A percentile compares a stretch with the other conserved stretches of the same genome.
Conservation (phyloP, 139 green algal species). For the Penium margaritaceum region DNA sequence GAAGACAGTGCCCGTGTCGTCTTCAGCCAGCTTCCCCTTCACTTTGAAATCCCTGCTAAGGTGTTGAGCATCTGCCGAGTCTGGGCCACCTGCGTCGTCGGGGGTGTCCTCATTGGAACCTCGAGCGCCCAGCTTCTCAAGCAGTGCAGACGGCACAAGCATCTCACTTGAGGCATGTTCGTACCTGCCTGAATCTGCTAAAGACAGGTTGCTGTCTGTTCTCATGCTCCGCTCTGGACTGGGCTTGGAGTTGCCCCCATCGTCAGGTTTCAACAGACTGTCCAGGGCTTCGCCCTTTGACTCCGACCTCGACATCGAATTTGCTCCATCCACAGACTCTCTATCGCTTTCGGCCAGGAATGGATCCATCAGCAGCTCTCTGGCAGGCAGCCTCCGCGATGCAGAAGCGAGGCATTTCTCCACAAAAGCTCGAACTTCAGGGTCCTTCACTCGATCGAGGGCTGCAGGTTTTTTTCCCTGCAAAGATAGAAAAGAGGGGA, state of each 20-base stretch:
- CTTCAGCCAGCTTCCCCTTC: constrained; percentile 32
- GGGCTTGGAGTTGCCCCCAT: too few relatives aligned
- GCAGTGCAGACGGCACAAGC: background rate
- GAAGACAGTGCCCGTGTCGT: constrained; percentile 26
- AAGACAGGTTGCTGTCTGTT: too few relatives aligned
- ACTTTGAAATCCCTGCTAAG: constrained; percentile 33
- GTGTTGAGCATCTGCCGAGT: background rate
- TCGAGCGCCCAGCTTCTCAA: background rate
- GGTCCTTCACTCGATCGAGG: constrained; percentile 70
- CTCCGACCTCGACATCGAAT: too few relatives aligned
- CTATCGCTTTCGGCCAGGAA: constrained; percentile 64
- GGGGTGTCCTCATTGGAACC: background rate
- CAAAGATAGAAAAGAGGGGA: background rate
- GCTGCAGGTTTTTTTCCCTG: constrained; percentile 75
- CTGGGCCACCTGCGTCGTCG: background rate
- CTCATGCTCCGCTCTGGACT: constrained; percentile 5
- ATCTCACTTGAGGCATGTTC: too few relatives aligned
- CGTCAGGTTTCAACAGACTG: too few relatives aligned
- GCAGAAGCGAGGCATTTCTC: constrained; percentile 72
- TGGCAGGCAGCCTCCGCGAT: constrained; percentile 63
- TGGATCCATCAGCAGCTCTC: constrained; percentile 80
- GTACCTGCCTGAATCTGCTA: too few relatives aligned
- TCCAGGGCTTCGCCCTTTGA: too few relatives aligned
- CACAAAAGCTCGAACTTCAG: constrained; percentile 78
- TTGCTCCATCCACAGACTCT: background rate